These are phyloP conservation scores for Chernovozyma aurita DNA, from an alignment of 1,139 yeast species.

Conservation along the genomic window DNA sequence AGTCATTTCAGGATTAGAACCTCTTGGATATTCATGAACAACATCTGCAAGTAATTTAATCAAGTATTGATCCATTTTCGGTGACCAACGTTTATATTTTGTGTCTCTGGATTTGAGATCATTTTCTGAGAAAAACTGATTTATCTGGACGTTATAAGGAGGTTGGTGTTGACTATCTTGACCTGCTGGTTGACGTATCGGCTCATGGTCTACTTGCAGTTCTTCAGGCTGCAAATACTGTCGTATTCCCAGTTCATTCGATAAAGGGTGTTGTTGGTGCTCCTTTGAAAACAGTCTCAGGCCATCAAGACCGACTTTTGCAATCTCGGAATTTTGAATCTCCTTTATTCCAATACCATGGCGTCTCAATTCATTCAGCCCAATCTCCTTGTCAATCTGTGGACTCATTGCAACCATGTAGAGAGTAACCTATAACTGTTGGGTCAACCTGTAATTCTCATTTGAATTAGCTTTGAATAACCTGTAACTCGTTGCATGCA, in stretches of 20 bases:
- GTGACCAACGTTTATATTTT: slow-evolving; percentile 39
- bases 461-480: too few relatives aligned
- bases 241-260: background rate
- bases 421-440: too few relatives aligned
- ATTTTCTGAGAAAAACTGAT: slow-evolving; percentile 12
- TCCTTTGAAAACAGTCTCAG: too few relatives aligned
- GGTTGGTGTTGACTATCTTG: background rate
- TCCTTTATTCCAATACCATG: background rate
- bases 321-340: too few relatives aligned
- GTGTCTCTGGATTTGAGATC: slow-evolving; percentile 36
- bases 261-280: background rate
- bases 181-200: background rate
- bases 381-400: background rate
- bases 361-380: background rate
- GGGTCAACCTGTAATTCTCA: too few relatives aligned
- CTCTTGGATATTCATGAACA: slow-evolving; percentile 33
- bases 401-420: background rate
- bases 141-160: background rate
- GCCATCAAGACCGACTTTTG: too few relatives aligned
- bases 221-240: background rate
- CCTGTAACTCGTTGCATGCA: too few relatives aligned
- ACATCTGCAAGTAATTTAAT: slow-evolving; percentile 33
- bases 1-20: slow-evolving; percentile 28
- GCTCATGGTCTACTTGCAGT: background rate
- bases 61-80: slow-evolving; percentile 36